Evolutionary conservation across 2,329 filamentous ascomycete species (phyloP).

Genomic region (Venturia nashicola): DNA sequence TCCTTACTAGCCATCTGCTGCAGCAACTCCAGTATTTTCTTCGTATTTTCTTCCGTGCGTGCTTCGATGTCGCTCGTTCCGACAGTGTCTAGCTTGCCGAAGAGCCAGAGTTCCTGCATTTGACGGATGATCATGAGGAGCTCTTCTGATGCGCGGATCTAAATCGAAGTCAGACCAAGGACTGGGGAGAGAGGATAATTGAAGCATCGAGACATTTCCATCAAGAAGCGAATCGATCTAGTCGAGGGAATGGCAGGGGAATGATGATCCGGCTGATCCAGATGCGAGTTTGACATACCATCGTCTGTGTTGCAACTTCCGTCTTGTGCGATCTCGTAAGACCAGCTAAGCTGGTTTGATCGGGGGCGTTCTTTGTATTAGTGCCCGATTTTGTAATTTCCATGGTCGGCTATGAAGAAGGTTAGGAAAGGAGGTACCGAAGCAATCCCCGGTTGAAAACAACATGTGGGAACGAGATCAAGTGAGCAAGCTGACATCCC

Average conservation of each 20-base stretch:
- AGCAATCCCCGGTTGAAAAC: no score
- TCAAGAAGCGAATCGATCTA: no score
- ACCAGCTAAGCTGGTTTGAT: background rate
- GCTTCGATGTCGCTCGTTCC: slow-evolving; percentile 28
- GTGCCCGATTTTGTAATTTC: background rate
- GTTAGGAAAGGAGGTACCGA: background rate
- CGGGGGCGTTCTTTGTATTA: background rate
- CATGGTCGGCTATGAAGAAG: background rate
- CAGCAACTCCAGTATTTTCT: slow-evolving; percentile 33
- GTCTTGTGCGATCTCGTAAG: background rate
- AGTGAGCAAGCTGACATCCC: background rate
- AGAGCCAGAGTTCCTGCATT: slow-evolving; percentile 56
- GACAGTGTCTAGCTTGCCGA: slow-evolving; percentile 49
- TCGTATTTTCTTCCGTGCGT: slow-evolving; percentile 34
- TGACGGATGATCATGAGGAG: slow-evolving; percentile 46
- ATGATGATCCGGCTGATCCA: background rate
- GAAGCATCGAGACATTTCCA: no score
- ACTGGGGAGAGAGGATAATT: background rate
- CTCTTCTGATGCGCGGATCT: slow-evolving; percentile 52
- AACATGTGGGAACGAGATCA: background rate
- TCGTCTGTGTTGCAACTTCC: background rate
- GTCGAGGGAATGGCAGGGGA: background rate
- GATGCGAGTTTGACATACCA: background rate
- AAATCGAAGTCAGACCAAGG: background rate
- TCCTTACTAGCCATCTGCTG: slow-evolving; percentile 14